phyloP scores from a whole-genome alignment of 225 moss, liverwort and hornwort genomes.

The Polytrichum commune region DNA sequence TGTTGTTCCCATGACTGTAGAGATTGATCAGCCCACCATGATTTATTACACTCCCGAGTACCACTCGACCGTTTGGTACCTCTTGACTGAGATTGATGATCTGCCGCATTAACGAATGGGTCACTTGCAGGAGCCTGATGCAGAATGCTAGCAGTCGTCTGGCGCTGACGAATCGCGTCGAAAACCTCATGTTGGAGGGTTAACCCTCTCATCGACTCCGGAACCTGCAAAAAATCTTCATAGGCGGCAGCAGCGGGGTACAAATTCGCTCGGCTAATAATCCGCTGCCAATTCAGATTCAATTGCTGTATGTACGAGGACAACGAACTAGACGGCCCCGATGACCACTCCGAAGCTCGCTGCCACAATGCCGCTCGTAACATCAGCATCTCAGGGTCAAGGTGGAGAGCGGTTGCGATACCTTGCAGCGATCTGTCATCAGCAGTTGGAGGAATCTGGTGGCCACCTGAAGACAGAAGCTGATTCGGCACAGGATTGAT shows the following conservation, averaged over 20 bases:
- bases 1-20: conserved; percentile 1
- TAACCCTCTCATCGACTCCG: neutral
- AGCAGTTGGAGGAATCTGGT: too few species aligned
- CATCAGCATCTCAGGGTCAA: too few species aligned
- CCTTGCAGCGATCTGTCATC: too few species aligned
- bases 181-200: neutral
- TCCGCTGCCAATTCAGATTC: neutral
- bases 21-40: conserved; percentile 6
- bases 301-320: conserved; percentile 15
- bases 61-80: conserved; percentile 31
- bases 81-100: neutral
- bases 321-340: conserved; percentile 16
- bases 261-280: conserved; percentile 11
- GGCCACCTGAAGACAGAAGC: too few species aligned
- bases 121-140: neutral
- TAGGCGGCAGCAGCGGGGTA: neutral
- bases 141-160: neutral
- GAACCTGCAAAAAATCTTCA: conserved; percentile 19
- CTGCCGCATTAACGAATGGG: neutral
- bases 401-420: too few species aligned
- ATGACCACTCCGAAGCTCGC: conserved; percentile 22
- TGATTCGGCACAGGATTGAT: too few species aligned
- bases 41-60: conserved; percentile 12
- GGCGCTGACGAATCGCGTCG: neutral
- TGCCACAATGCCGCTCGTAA: neutral